phyloP scores from a whole-genome alignment of 2,329 filamentous ascomycete species.

The Talaromyces albobiverticillius region DNA sequence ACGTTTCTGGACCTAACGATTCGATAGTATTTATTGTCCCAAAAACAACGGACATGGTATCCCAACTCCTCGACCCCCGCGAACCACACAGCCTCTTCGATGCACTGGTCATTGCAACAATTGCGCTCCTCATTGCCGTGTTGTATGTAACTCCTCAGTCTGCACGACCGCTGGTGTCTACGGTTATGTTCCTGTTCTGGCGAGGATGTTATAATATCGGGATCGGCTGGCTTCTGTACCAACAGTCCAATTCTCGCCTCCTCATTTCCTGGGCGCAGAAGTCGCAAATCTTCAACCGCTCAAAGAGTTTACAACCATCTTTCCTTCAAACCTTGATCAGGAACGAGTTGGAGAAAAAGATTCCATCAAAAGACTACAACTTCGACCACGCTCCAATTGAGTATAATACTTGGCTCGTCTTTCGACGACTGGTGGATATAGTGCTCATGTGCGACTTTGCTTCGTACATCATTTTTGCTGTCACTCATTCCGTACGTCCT shows the following conservation, averaged over 20 bases:
- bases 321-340: slow-evolving; percentile 77
- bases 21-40: slow-evolving; percentile 85
- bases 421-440: slow-evolving; percentile 89
- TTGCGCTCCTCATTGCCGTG: slow-evolving; percentile 70
- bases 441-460: slow-evolving; percentile 99
- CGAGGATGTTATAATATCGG: slow-evolving; percentile 87
- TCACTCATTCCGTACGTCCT: slow-evolving; percentile 77
- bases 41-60: slow-evolving; percentile 97
- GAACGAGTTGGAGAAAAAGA: slow-evolving; percentile 88
- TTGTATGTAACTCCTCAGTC: slow-evolving; percentile 69
- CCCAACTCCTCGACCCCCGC: slow-evolving; percentile 87
- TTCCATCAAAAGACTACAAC: slow-evolving; percentile 85
- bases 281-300: slow-evolving; percentile 80
- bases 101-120: slow-evolving; percentile 70
- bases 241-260: slow-evolving; percentile 84
- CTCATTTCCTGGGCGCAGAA: slow-evolving; percentile 84
- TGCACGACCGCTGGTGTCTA: slow-evolving; percentile 74
- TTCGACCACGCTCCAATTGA: slow-evolving; percentile 94
- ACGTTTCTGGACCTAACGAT: slow-evolving; percentile 1
- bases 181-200: slow-evolving; percentile 86
- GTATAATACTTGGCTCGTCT: slow-evolving; percentile 98
- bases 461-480: slow-evolving; percentile 92
- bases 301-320: slow-evolving; percentile 74
- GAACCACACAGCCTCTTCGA: slow-evolving; percentile 96
- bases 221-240: slow-evolving; percentile 82